These are phyloP conservation scores for Torulaspora quercuum DNA, from an alignment of 805 yeast species.

Conservation along the genomic window DNA sequence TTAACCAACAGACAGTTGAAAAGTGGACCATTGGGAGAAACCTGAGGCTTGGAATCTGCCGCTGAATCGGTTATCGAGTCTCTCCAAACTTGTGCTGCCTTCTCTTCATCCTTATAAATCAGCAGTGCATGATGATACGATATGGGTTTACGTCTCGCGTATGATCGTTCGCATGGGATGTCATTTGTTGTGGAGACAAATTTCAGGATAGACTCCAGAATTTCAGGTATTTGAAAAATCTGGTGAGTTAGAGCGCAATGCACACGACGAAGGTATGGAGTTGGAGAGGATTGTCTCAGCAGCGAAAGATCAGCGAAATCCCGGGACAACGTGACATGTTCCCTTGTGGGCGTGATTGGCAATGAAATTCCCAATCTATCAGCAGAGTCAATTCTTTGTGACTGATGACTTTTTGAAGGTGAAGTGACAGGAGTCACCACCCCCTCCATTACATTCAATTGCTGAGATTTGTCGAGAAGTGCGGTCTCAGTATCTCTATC, in stretches of 20 bases:
- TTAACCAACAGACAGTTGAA: conserved; percentile 67
- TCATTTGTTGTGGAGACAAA: conserved; percentile 55
- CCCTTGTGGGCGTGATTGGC: conserved; percentile 8
- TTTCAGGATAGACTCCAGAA: conserved; percentile 55
- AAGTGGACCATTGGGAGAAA: conserved; percentile 34
- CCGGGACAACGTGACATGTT: conserved; percentile 2
- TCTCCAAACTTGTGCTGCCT: conserved; percentile 47
- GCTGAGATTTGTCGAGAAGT: too few relatives aligned
- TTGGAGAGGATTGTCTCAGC: conserved; percentile 1
- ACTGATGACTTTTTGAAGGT: conserved; percentile 3
- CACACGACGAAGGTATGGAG: background rate
- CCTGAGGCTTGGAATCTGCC: background rate
- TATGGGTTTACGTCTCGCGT: conserved; percentile 64
- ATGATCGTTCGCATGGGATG: conserved; percentile 60
- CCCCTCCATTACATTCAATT: too few relatives aligned
- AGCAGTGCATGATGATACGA: conserved; percentile 65
- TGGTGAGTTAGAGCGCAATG: conserved; percentile 24
- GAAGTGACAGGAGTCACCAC: conserved; percentile 14
- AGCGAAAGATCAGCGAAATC: conserved; percentile 14
- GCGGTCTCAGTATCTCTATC: background rate
- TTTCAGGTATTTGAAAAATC: conserved; percentile 75
- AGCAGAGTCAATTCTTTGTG: conserved; percentile 13
- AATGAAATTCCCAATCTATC: conserved; percentile 11
- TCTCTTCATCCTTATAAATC: conserved; percentile 53
- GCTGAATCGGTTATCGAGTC: conserved; percentile 12